Conservation (phyloP, 352 stramenopile species). For the Globisporangium heterothallicum region DNA sequence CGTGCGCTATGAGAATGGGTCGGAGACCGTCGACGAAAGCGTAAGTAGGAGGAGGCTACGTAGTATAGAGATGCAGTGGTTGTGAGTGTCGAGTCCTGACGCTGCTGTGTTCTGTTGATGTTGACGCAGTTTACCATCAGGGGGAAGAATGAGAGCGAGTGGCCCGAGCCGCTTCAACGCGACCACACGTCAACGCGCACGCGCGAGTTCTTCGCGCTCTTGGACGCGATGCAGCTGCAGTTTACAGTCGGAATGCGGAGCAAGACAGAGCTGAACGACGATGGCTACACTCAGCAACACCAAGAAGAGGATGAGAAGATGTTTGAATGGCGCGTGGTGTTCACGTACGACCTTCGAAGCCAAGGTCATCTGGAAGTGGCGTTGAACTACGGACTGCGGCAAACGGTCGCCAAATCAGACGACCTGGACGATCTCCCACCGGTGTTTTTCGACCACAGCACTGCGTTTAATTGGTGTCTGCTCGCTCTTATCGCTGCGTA, state of each 20-base stretch:
- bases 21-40: constrained; percentile 20
- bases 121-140: constrained; percentile 37
- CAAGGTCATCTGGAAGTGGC: constrained; percentile 66
- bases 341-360: constrained; percentile 64
- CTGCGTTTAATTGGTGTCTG: constrained; percentile 38
- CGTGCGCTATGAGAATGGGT: constrained; percentile 27
- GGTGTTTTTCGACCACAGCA: constrained; percentile 41
- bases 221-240: constrained; percentile 59
- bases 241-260: constrained; percentile 45
- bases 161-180: constrained; percentile 41
- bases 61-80: neutral
- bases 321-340: constrained; percentile 54
- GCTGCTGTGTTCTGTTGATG: neutral
- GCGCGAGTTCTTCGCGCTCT: constrained; percentile 53
- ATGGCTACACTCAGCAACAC: too few species aligned
- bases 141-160: constrained; percentile 31
- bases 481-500: constrained; percentile 37
- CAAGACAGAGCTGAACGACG: too few species aligned
- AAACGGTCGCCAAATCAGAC: constrained; percentile 8
- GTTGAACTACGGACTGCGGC: constrained; percentile 41
- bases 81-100: neutral
- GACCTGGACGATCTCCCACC: constrained; percentile 27
- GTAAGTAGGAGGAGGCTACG: neutral
- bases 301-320: constrained; percentile 16
- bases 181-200: constrained; percentile 26